These are phyloP conservation scores for Corrigiola litoralis DNA, from an alignment of 179 eudicot genomes.

Conservation along the genomic window DNA sequence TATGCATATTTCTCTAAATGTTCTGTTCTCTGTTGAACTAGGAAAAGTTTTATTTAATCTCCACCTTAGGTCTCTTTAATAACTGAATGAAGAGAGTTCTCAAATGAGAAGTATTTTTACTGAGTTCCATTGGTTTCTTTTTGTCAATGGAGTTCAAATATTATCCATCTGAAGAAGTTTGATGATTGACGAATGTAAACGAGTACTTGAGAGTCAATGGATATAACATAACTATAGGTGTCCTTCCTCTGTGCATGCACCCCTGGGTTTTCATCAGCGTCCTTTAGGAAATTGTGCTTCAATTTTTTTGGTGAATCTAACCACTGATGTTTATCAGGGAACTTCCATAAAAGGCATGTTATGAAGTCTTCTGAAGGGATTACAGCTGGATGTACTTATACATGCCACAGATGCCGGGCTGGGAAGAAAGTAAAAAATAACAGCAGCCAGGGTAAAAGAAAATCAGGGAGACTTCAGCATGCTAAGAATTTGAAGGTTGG, in stretches of 20 bases:
- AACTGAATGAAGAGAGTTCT: too few relatives aligned
- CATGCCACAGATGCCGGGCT: constrained; percentile 65
- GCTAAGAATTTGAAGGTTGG: constrained; percentile 20
- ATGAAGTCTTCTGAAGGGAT: constrained; percentile 49
- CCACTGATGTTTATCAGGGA: constrained; percentile 31
- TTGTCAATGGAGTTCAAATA: not conserved
- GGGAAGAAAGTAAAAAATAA: constrained; percentile 29
- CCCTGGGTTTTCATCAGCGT: too few relatives aligned
- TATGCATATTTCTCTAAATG: not conserved
- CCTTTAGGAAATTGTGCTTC: not conserved
- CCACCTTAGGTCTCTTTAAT: too few relatives aligned
- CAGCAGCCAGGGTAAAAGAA: constrained; percentile 26
- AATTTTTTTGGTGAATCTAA: not conserved
- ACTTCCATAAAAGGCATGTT: constrained; percentile 80
- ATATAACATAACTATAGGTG: too few relatives aligned
- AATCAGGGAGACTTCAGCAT: constrained; percentile 19
- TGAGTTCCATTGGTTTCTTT: too few relatives aligned
- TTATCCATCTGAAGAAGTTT: not conserved
- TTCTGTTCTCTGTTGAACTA: not conserved
- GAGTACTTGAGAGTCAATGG: too few relatives aligned
- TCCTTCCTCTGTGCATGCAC: too few relatives aligned
- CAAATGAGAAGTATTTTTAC: too few relatives aligned
- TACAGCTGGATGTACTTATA: constrained; percentile 38
- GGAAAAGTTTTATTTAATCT: too few relatives aligned
- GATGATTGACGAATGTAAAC: not conserved